Evolutionary conservation across 2,329 filamentous ascomycete species (phyloP), one percentile per base, ranked within the genome.

Genomic region (Colletotrichum acutatum): DNA sequence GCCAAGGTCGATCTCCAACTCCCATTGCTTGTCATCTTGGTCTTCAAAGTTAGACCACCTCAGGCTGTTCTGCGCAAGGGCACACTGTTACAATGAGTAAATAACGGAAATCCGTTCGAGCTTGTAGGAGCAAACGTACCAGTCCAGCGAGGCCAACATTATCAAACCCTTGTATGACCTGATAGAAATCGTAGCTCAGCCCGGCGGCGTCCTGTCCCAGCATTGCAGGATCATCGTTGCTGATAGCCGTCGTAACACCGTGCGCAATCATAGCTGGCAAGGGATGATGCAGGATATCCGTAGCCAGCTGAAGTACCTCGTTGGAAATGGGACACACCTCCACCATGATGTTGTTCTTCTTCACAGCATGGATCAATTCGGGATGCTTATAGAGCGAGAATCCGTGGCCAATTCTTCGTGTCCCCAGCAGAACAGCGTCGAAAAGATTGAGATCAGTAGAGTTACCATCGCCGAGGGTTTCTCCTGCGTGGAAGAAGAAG

Each of bases 201-300:
- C 60, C 60, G 3, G 60, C 60, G 11, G 60, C 26, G 22, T 62
- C 60, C 26, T 62, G 60, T 37, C 60, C 95, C 6, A 98, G 87
- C 78, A 98, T 94, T 1, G 93, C 94, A 1, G 95, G 95, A 79
- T 98, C 95, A 80, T 98, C 96, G 79, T 98, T 98, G 84, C 92
- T 95, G 11, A 99, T 89, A 12, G 92, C 91, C 78, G 95, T 96
- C 5, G 94, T 82, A 1, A 98, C 94, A 30, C 96, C 96, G 56
- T 95, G 91, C 0, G 96, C 92, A 4, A 98, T 86, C 0, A 98
- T 88, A 34, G 60, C 60, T 28, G 60, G 60, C 19, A 62, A 34
- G 46, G 60, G 60, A 4, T 62, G 60, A 11, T 62, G 60, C n/a
- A 62, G 37, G 22, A 62, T 62, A 30, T 62, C 60, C 24, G 60